Percentiles rank a stretch among this genome's conserved stretches.
These are phyloP conservation scores for Diutina catenulata DNA, from an alignment of 1,139 yeast species.

Conservation along the genomic window DNA sequence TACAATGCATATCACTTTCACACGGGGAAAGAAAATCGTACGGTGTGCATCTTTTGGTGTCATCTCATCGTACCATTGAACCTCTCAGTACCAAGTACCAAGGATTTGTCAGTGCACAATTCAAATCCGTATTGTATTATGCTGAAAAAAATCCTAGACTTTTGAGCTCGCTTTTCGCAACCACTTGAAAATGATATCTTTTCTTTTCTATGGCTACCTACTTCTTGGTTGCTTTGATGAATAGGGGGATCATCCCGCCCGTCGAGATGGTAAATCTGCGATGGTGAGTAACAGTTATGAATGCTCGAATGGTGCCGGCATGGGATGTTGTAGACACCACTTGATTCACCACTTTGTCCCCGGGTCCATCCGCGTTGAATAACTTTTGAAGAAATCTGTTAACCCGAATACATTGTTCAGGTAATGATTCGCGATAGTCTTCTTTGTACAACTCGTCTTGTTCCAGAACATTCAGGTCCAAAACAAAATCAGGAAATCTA, in stretches of 20 bases:
- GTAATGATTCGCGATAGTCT: conserved; percentile 30
- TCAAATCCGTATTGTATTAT: no score
- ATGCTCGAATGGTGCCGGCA: conserved; percentile 47
- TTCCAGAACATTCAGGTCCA: conserved; percentile 25
- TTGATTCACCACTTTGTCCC: conserved; percentile 8
- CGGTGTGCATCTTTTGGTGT: no score
- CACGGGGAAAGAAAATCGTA: no score
- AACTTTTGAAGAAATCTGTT: conserved; percentile 36
- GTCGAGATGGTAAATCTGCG: conserved; percentile 45
- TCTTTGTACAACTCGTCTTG: conserved; percentile 32
- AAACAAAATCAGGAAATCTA: conserved; percentile 24
- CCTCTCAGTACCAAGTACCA: no score
- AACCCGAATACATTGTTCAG: conserved; percentile 39
- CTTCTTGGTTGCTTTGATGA: conserved; percentile 22
- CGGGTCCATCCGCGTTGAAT: conserved; percentile 27
- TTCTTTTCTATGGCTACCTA: no score
- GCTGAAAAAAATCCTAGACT: no score
- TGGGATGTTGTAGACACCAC: conserved; percentile 43
- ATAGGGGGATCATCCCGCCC: conserved; percentile 58
- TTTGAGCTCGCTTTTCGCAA: no score
- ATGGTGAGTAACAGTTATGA: conserved; percentile 41
- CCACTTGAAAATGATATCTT: no score
- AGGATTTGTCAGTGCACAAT: no score
- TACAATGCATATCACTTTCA: no score
- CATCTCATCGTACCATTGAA: no score